phyloP scores from a whole-genome alignment of 2,329 filamentous ascomycete species.

The Claviceps spartinae region DNA sequence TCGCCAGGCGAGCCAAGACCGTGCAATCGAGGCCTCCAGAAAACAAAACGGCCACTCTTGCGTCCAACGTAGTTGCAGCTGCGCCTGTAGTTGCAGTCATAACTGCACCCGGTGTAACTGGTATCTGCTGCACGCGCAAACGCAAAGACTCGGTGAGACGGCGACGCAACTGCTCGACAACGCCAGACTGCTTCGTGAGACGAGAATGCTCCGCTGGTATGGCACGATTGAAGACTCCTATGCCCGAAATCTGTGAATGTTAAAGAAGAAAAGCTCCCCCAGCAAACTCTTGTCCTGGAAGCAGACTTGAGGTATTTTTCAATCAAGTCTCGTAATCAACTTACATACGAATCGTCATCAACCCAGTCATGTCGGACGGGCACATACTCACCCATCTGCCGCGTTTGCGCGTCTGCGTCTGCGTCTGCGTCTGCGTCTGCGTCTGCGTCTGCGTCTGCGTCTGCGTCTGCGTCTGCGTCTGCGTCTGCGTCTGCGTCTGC shows the following conservation, averaged over 20 bases:
- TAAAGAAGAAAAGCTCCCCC: constrained; percentile 23
- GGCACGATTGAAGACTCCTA: constrained; percentile 37
- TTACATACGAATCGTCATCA: constrained; percentile 30
- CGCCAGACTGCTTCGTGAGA: constrained; percentile 23
- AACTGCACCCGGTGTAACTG: constrained; percentile 32
- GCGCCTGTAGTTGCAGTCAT: no score
- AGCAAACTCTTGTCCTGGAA: constrained; percentile 9
- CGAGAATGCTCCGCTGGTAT: constrained; percentile 22
- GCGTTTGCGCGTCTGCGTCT: background rate
- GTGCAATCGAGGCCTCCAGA: constrained; percentile 93
- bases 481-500: no score
- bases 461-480: no score
- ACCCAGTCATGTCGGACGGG: constrained; percentile 18
- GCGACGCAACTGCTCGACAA: constrained; percentile 38
- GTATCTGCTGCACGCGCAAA: constrained; percentile 52
- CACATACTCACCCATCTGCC: constrained; percentile 3
- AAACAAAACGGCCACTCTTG: constrained; percentile 67
- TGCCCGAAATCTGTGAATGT: constrained; percentile 33
- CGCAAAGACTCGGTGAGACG: constrained; percentile 48
- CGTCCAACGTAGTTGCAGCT: constrained; percentile 17
- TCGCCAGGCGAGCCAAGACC: constrained; percentile 64
- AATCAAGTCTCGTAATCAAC: constrained; percentile 12
- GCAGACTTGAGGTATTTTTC: background rate
- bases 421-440: no score
- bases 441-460: no score